Evolutionary conservation across 345 rosid species (phyloP).

Genomic region (Lenwebbia sp.): DNA sequence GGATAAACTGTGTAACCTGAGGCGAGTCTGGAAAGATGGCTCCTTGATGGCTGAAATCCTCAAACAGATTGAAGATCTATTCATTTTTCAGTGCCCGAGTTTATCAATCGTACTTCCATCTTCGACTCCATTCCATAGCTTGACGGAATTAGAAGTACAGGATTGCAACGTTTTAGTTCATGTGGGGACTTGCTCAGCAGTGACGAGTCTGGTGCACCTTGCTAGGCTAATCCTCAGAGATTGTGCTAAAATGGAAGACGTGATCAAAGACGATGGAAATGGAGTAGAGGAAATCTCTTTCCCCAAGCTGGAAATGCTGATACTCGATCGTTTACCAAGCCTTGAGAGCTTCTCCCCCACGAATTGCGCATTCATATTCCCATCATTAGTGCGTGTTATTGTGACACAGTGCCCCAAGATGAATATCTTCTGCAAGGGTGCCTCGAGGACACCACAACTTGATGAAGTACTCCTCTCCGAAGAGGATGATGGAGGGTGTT

Average conservation of each 20-base stretch:
- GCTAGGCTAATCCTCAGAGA: accelerated
- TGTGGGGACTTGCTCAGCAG: not conserved
- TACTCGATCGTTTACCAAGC: accelerated
- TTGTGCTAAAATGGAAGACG: not conserved
- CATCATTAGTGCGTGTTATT: accelerated
- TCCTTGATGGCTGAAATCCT: not conserved
- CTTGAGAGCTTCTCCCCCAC: accelerated
- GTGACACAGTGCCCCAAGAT: not conserved
- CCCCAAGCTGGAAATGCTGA: accelerated
- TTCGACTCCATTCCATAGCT: accelerated
- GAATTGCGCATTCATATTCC: accelerated
- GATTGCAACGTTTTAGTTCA: not conserved
- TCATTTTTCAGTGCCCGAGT: accelerated
- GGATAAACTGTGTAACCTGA: accelerated
- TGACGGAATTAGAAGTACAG: accelerated
- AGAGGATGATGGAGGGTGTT: accelerated
- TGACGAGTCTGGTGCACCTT: not conserved
- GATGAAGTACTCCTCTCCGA: accelerated
- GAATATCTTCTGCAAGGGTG: not conserved
- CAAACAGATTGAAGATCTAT: accelerated
- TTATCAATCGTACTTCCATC: not conserved
- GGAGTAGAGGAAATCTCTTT: not conserved
- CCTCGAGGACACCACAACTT: not conserved
- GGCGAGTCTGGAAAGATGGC: not conserved
- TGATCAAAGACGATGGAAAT: not conserved